Evolutionary conservation across 805 yeast species (phyloP).

Genomic region (Yamadazyma sp.): DNA sequence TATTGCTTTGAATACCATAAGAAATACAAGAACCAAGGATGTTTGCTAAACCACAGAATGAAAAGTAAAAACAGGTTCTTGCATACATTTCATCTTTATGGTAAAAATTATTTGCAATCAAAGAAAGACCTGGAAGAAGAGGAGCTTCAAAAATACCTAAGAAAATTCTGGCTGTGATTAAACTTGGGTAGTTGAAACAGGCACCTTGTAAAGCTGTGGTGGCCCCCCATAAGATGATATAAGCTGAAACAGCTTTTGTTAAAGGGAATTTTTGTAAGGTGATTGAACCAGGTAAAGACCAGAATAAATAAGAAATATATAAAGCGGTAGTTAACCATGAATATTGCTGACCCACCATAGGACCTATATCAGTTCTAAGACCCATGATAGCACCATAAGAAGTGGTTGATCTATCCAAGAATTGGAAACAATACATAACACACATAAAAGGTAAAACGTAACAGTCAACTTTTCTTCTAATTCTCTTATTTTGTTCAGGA

Average conservation of each 20-base stretch:
- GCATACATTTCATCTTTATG: slow-evolving; percentile 27
- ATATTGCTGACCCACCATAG: slow-evolving; percentile 32
- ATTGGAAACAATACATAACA: slow-evolving; percentile 22
- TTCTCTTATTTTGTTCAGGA: slow-evolving; percentile 12
- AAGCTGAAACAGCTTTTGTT: slow-evolving; percentile 45
- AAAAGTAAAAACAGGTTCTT: slow-evolving; percentile 30
- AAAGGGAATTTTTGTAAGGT: slow-evolving; percentile 56
- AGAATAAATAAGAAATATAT: slow-evolving; percentile 56
- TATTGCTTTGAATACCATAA: slow-evolving; percentile 46
- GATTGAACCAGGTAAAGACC: slow-evolving; percentile 47
- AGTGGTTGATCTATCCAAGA: slow-evolving; percentile 34
- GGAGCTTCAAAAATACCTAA: slow-evolving; percentile 38
- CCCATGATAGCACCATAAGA: slow-evolving; percentile 39
- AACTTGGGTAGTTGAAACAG: slow-evolving; percentile 32
- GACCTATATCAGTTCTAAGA: slow-evolving; percentile 27
- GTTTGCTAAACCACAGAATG: slow-evolving; percentile 29
- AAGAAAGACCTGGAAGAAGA: slow-evolving; percentile 37
- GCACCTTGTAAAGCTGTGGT: slow-evolving; percentile 51
- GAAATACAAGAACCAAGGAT: slow-evolving; percentile 45
- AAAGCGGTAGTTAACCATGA: slow-evolving; percentile 37
- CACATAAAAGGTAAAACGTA: slow-evolving; percentile 23
- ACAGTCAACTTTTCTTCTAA: slow-evolving; percentile 18
- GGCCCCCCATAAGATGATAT: slow-evolving; percentile 63
- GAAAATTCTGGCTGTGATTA: slow-evolving; percentile 33
- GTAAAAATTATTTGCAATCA: slow-evolving; percentile 30